Percentiles rank a stretch among this genome's conserved stretches.
These are phyloP conservation scores for Xylariaceae sp. DNA, from an alignment of 2,329 filamentous ascomycete species.

Conservation along the genomic window DNA sequence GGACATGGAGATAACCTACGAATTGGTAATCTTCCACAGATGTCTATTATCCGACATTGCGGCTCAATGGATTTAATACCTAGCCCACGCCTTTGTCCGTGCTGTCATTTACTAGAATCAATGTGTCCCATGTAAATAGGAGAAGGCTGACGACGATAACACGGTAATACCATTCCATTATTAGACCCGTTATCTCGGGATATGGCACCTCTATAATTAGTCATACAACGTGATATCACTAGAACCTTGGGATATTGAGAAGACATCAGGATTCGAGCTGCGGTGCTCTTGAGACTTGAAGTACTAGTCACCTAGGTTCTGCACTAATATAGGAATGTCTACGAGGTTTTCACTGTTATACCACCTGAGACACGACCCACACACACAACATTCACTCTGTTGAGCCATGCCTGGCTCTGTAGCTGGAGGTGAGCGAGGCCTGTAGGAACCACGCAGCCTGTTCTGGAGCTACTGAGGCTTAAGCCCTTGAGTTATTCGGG, in stretches of 20 bases:
- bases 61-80: background rate
- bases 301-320: background rate
- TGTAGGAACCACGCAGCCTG: background rate
- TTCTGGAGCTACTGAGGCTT: background rate
- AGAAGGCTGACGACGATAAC: background rate
- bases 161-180: background rate
- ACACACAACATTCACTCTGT: background rate
- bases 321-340: background rate
- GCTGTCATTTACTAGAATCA: background rate
- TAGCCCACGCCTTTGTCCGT: background rate
- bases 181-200: background rate
- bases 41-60: background rate
- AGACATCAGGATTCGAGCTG: background rate
- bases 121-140: background rate
- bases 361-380: background rate
- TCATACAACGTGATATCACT: background rate
- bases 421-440: background rate
- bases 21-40: background rate
- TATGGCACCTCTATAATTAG: background rate
- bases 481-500: background rate
- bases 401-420: background rate
- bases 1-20: background rate
- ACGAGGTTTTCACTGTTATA: background rate
- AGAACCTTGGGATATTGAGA: background rate
- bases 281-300: background rate